Evolutionary conservation across 371 early-diverging fungal genomes (phyloP), one percentile per base, ranked within the genome.

Genomic region (Catenaria anguillulae): DNA sequence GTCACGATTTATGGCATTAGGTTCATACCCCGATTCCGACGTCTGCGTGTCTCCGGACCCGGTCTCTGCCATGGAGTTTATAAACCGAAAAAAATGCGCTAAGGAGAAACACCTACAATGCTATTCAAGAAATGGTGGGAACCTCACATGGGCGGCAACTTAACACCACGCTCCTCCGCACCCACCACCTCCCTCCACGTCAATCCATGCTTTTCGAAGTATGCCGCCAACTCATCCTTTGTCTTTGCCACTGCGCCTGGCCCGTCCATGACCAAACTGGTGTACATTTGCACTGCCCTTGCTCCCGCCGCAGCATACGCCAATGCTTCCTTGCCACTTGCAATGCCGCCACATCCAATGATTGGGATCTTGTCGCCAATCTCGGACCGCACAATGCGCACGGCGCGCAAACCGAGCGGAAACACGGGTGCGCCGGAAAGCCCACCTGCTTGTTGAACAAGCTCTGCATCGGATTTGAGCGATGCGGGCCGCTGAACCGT

Each of bases 271-370:
- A 73, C 76, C 71, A 90, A 70, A 60, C 71, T 73, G 40, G 88
- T 84, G 72, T 89, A 90, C 23, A 90, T 56, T 72, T 91, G 90
- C 5, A 89, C 83, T 59, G 77, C 66, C 33, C 78, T 74, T 23
- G 90, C 90, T 8, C 92, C 92, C 1, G 89, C 87, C 37, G 66
- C 65, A 23, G 80, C 87, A 69, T 80, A 88, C 35, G 73, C 80
- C 33, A 90, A 37, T 0, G 83, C 89, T 61, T 91, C 88, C 36
- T 79, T 72, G 23, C 79, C 90, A 19, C 72, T 72, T n/a, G 70
- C 55, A 61, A 91, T 80, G 60, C 92, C 92, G 40, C 92, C 92
- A 66, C 90, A 89, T 2, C 88, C 90, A 54, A 91, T 80, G 34
- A 91, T 76, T 4, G 86, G 84, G 13, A 89, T 72, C 50, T 66